These are phyloP conservation scores for Irpex sp. DNA, from an alignment of 1,284 basidiomycete species.

Conservation along the genomic window DNA sequence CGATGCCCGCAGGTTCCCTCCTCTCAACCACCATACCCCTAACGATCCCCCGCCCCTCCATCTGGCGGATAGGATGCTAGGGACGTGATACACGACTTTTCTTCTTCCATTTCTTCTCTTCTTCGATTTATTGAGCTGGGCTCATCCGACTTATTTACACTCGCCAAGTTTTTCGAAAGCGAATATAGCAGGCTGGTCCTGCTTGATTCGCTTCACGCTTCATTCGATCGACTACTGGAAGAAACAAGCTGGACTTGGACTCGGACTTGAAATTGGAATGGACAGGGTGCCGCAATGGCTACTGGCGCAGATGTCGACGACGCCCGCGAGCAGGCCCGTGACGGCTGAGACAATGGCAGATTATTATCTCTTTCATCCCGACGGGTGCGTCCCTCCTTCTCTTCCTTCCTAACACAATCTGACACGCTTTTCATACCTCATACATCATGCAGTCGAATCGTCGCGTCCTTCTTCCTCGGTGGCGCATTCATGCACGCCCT, in stretches of 20 bases:
- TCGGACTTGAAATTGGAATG: background rate
- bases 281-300: background rate
- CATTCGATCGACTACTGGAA: background rate
- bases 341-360: background rate
- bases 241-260: too few species aligned
- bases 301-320: background rate
- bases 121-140: constrained; percentile 6
- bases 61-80: background rate
- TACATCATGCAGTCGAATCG: constrained; percentile 31
- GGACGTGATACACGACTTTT: background rate
- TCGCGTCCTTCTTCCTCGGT: constrained; percentile 44
- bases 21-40: background rate
- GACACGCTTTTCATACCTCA: background rate
- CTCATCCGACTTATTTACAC: constrained; percentile 1
- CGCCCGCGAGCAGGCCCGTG: background rate
- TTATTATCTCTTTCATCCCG: constrained; percentile 6
- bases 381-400: constrained; percentile 7
- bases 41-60: background rate
- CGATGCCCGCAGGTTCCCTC: background rate
- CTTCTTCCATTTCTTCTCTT: background rate
- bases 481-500: constrained; percentile 43
- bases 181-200: constrained; percentile 11
- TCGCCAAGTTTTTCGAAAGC: background rate
- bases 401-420: background rate
- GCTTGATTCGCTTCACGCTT: background rate